Base-by-base conservation (phyloP, 768 basidiomycete species). In the Rhodotorula graminis region DNA sequence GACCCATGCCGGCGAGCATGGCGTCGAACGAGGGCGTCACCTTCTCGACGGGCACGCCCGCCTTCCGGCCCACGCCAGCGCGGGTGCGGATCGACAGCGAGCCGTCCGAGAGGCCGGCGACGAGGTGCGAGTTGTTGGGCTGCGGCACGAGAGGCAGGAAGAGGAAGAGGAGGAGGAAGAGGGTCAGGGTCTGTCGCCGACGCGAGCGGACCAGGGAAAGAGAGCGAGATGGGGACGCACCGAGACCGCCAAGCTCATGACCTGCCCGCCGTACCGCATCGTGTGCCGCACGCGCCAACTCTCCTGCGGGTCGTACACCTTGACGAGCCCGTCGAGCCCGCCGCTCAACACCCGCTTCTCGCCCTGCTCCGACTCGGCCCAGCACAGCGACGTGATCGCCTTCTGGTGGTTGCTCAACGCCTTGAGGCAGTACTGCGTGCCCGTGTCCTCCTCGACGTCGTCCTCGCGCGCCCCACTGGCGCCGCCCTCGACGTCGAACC, bases 401-500 rank as follows among this genome's bases (percentile, higher is more conserved):
- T 99, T 99, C 82, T 98, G 95, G 80, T 99, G 96, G 82, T 98
- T 98, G 49, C 93, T 95, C 73, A 98, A 80, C 18, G 96, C 95
- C 60, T 90, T 87, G 7, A 90, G 85, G 81, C 95, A 97, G 57
- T 67, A 70, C 89, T 87, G 23, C 91, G 72, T 62, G 49, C 75
- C 64, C 40, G 71, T 70, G 70, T 76, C 67, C 23, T 66, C 64
- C 53, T 72, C 74, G 15, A 56, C 65, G 25, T 61, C 71, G 9
- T 66, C 69, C 5, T 57, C 71, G 12, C 21, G 57, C 11, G 33
- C 37, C 15, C 37, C 59, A 3, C 19, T 66, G 6, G 46, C 50
- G 12, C 42, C 27, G 27, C 49, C 69, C 50, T 46, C 56, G 15
- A 42, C 62, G 58, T 61, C 46, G 40, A 19, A 50, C 12, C 46